phyloP scores from a whole-genome alignment of 768 basidiomycete genomes.

The Stropharia rugosoannulata region DNA sequence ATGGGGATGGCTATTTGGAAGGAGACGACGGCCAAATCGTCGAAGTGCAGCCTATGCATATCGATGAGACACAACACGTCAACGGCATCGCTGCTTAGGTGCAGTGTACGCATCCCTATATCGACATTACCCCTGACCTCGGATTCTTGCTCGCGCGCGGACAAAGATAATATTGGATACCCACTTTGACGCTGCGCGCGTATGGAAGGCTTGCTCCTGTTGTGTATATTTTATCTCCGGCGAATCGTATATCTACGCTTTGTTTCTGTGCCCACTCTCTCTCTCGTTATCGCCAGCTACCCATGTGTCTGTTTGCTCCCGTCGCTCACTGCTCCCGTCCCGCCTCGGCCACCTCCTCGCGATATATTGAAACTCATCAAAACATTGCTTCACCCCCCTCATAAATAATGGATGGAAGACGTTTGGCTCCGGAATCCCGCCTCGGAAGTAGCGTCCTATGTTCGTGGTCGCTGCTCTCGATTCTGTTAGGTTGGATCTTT shows the following conservation, averaged over 20 bases:
- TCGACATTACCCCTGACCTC: conserved; percentile 3
- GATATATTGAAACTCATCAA: conserved; percentile 31
- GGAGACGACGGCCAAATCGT: conserved; percentile 23
- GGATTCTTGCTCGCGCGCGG: background rate
- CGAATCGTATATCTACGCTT: conserved; percentile 19
- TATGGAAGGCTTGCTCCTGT: background rate
- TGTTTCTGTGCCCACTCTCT: conserved; percentile 19
- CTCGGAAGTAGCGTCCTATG: conserved; percentile 5
- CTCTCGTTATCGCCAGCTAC: conserved; percentile 15
- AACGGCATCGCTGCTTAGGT: conserved; percentile 25
- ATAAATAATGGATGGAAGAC: conserved; percentile 42
- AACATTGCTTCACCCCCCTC: conserved; percentile 24
- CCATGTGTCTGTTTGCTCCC: conserved; percentile 21
- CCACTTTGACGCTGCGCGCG: conserved; percentile 19
- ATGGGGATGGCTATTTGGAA: conserved; percentile 27
- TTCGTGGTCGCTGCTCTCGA: background rate
- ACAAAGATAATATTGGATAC: conserved; percentile 28
- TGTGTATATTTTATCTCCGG: conserved; percentile 10
- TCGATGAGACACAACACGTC: conserved; percentile 34
- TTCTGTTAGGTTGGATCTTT: conserved; percentile 29
- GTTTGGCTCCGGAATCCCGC: conserved; percentile 42
- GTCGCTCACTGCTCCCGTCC: conserved; percentile 25
- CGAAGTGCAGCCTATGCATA: conserved; percentile 35
- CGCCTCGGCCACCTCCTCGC: conserved; percentile 18
- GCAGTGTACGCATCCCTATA: conserved; percentile 2